A percentile compares a stretch with the other conserved stretches of the same genome.
phyloP scores from a whole-genome alignment of 2,329 filamentous ascomycete species.

The Aureobasidium musti region DNA sequence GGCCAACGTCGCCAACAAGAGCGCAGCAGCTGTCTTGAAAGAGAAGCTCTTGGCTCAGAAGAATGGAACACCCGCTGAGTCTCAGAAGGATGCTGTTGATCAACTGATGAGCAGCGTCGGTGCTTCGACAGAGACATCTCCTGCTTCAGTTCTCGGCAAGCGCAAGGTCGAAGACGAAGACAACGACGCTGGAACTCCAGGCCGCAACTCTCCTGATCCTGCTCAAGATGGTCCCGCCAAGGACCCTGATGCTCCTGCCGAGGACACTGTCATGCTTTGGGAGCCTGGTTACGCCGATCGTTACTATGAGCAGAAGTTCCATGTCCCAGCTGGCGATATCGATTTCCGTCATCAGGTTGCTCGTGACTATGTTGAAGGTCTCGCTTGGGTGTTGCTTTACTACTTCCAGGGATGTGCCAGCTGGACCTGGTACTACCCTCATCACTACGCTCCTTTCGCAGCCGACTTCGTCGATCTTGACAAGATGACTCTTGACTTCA shows the following conservation, averaged over 20 bases:
- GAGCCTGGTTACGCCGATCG: conserved; percentile 92
- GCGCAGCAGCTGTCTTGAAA: conserved; percentile 85
- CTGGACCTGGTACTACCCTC: conserved; percentile 99
- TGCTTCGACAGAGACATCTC: conserved; percentile 33
- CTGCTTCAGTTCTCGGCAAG: conserved; percentile 64
- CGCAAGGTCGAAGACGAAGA: conserved; percentile 70
- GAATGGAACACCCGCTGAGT: conserved; percentile 38
- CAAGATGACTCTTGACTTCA: conserved; percentile 77
- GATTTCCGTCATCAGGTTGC: conserved; percentile 89
- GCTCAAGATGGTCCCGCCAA: conserved; percentile 40
- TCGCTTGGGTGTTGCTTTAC: conserved; percentile 93
- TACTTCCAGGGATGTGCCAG: conserved; percentile 98
- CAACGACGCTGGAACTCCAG: conserved; percentile 56
- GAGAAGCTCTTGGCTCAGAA: conserved; percentile 65
- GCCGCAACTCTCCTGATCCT: conserved; percentile 58
- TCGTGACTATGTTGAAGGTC: conserved; percentile 86
- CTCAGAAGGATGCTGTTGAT: conserved; percentile 34
- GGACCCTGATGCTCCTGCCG: conserved; percentile 61
- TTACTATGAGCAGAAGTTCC: conserved; percentile 97
- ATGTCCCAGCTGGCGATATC: conserved; percentile 75
- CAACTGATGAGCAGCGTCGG: conserved; percentile 30
- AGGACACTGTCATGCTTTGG: conserved; percentile 87
- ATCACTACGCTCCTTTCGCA: conserved; percentile 97
- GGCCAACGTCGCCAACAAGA: conserved; percentile 85
- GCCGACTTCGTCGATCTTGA: conserved; percentile 86